Percentiles rank a stretch among this genome's conserved stretches.
phyloP scores from a whole-genome alignment of 148 eudicot species.

The Bassia scoparia region DNA sequence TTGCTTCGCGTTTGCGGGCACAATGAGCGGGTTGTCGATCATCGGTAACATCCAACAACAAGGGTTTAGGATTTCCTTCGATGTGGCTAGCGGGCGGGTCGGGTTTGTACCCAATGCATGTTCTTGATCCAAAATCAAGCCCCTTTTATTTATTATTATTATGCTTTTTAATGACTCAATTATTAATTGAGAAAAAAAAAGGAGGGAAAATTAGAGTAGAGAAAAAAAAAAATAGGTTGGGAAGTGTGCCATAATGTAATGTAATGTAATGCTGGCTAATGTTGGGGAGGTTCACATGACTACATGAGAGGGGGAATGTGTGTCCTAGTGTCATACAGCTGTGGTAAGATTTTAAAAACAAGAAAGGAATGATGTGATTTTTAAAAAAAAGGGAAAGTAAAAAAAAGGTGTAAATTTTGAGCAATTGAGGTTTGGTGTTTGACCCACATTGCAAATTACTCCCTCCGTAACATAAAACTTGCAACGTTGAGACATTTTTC shows the following conservation, averaged over 20 bases:
- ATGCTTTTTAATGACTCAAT: background rate
- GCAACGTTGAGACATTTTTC: too few species aligned
- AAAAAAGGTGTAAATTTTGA: background rate
- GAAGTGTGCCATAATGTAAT: background rate
- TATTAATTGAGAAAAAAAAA: background rate
- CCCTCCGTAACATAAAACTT: too few species aligned
- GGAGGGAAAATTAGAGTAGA: background rate
- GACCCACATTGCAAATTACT: too few species aligned
- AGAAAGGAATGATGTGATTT: too few species aligned
- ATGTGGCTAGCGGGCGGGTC: slow-evolving; percentile 59
- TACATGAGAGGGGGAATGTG: slow-evolving; percentile 18
- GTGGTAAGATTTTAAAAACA: too few species aligned
- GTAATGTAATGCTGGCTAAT: background rate
- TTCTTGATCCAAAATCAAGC: slow-evolving; percentile 25
- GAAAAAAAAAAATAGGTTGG: background rate
- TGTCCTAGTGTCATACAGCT: slow-evolving; percentile 20
- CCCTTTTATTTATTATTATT: background rate
- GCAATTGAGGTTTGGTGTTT: too few species aligned
- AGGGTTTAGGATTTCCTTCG: slow-evolving; percentile 82
- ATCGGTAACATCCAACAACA: slow-evolving; percentile 97
- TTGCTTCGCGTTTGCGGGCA: slow-evolving; percentile 91
- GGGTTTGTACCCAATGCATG: slow-evolving; percentile 77
- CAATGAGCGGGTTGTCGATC: slow-evolving; percentile 74
- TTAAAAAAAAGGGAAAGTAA: too few species aligned
- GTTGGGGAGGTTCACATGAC: slow-evolving; percentile 6